Base-by-base conservation (phyloP, 2,329 filamentous ascomycete genomes). In the Aureobasidium musti region DNA sequence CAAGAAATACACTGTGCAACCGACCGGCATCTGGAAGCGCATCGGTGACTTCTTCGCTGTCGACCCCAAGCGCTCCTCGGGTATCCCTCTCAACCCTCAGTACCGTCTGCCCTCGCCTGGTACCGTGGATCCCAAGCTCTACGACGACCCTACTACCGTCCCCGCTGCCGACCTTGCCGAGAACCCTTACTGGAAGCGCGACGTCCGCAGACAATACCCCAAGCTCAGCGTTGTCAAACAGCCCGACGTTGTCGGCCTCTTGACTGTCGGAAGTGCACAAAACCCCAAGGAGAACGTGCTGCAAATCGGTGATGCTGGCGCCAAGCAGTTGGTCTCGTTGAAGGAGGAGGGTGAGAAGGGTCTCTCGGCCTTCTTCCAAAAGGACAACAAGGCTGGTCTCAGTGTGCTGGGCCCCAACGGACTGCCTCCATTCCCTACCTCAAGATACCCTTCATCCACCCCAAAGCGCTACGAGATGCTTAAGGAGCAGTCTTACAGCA, bases 121-220 rank as follows among this genome's bases (percentile, higher is more conserved):
- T 71, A 83, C 82, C 71, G 82, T 87, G 74, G 88, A 91, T 73
- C 91, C 91, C 41, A 80, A 85, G 67, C 79, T 79, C 68, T 95
- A 94, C 82, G 87, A 91, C 77, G 92, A 96, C 77, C 91, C 91
- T 26, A 90, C 94, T 68, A 96, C 91, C 17, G 68, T 89, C 0
- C 92, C 92, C n/a, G 91, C 92, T 2, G 91, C 85, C 71, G 92
- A 96, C 77, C 88, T 96, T 73, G 92, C 92, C 73, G 91, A 94
- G 78, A 96, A 96, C 81, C 87, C 92, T 43, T 96, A 97, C 83
- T 99, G 92, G 92, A 96, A 96, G 84, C 92, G 95, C 74, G 95
- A 99, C 76, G 79, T 82, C 69, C 90, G 95, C 73, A 87, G 95
- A 74, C 84, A 84, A 74, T 98, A 98, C 81, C 91, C 95, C 37